Conservation (phyloP, 768 basidiomycete genomes). For the Lentinula raphanica region DNA sequence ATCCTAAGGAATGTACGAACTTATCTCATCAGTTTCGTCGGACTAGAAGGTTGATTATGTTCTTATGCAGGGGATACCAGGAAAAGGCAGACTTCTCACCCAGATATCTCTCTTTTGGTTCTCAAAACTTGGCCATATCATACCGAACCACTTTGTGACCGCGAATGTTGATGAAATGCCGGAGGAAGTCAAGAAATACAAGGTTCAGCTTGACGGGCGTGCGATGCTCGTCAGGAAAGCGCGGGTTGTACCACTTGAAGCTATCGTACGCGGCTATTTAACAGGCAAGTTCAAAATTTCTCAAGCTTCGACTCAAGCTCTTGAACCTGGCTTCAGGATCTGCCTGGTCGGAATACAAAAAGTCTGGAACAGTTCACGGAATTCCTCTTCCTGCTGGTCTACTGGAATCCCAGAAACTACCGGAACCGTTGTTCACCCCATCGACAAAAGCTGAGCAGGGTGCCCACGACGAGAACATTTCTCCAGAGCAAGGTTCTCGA, state of each 20-base stretch:
- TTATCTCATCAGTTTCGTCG: neutral
- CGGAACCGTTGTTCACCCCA: slow-evolving; percentile 86
- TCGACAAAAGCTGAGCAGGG: slow-evolving; percentile 96
- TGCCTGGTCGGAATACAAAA: slow-evolving; percentile 92
- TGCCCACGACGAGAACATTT: slow-evolving; percentile 93
- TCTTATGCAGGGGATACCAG: slow-evolving; percentile 75
- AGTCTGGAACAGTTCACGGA: slow-evolving; percentile 81
- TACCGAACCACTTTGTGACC: slow-evolving; percentile 89
- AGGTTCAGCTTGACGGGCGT: slow-evolving; percentile 72
- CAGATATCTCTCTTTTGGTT: slow-evolving; percentile 96
- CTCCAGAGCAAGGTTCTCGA: slow-evolving; percentile 66
- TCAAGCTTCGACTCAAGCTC: neutral
- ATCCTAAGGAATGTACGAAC: slow-evolving; percentile 83
- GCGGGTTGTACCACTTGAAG: slow-evolving; percentile 85
- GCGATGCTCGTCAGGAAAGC: slow-evolving; percentile 91
- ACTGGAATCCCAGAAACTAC: slow-evolving; percentile 80
- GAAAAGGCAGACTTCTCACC: slow-evolving; percentile 88
- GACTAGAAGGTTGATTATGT: neutral
- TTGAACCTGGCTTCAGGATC: slow-evolving; percentile 55
- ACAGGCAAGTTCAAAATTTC: slow-evolving; percentile 56
- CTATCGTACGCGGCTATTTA: slow-evolving; percentile 93
- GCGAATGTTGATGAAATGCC: slow-evolving; percentile 80
- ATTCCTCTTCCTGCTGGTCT: slow-evolving; percentile 71
- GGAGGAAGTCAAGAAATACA: slow-evolving; percentile 65
- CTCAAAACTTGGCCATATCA: slow-evolving; percentile 66